Base-by-base conservation (phyloP, 139 green algal genomes). In the Auxenochlorella pyrenoidosa region DNA sequence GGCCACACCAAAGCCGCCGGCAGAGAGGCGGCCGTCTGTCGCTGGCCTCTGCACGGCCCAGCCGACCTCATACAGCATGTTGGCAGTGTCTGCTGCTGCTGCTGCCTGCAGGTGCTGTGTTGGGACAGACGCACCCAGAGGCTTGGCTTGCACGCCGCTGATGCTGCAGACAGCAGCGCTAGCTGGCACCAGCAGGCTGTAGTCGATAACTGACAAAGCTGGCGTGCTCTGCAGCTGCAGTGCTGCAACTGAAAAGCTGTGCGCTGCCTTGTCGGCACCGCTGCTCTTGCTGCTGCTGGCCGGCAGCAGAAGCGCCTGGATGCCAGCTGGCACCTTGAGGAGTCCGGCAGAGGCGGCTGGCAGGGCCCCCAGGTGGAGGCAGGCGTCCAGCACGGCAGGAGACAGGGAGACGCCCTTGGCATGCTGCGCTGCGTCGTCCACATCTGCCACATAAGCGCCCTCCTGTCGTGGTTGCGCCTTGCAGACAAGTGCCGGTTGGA, bases 281-380 rank as follows among this genome's bases (percentile, higher is more conserved):
- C 44, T 44, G 68, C 65, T 44, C 28, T 16, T 68, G 63, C 66
- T 40, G 68, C 68, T 40, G n/a, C 6, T 19, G 1, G 4, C 28
- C 21, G 81, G 73, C 34, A 90, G 77, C 30, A 76, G 5, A 15
- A 90, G 44, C 0, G 58, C 70, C 28, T 90, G 28, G 12, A 90
- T 77, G 38, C 79, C 79, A 32, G 87, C 81, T 5, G 87, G 87
- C 70, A 90, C 87, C 84, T 88, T 90, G 22, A 90, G 82, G 38
- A 41, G 41, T 8, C 65, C 28, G 0, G 84, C 81, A 15, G 58
- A 59, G 30, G 76, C 54, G 5, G 65, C 36, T 1, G 68, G 76
- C 18, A 92, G 84, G 22, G 91, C 93, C 15, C 87, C 94, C n/a
- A 96, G 84, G 71, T 96, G 94, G 70, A 96, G 89, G 41, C 89